Base-by-base conservation (phyloP, 1,139 yeast genomes). In the Arxiozyma slooffiae region DNA sequence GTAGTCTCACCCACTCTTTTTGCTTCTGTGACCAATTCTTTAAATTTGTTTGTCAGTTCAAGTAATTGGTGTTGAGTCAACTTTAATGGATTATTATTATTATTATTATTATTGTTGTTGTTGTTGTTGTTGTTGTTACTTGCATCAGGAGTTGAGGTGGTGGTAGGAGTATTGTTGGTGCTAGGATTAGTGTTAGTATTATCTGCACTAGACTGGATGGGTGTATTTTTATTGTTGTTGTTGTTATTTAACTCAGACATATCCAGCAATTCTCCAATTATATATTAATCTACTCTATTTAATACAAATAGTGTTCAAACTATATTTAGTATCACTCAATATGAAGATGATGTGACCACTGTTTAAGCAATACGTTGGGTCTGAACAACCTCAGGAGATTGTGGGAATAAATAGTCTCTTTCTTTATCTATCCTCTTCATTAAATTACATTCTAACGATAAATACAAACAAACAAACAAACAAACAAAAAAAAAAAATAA, bases 1-100 rank as follows among this genome's bases (percentile, higher is more conserved):
- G 85, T 77, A 47, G 80, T 82, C 14, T 71, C 67, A 7, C 83
- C 83, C 0, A 74, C 70, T 41, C 67, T 64, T 57, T 78, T 78
- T 1, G 89, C 94, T 55, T 78, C 77, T 38, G 78, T 79, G 50
- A 81, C 75, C 60, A 82, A 89, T 45, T 76, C 73, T 54, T 78
- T 81, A 58, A 83, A 80, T 56, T 77, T 78, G 52, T 69, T 71
- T 18, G 84, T 76, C 53, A 87, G 71, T 62, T 80, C 82, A 44
- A 81, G 80, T 46, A 82, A 79, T 58, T 81, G 86, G 39, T 70
- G 46, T 71, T 17, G 80, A 82, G 56, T 76, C 80, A 45, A 38
- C 14, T 38, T 42, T 39, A 37, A 43, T 4, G 77, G 24, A 4
- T 56, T 46, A 34, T 55, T 47, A n/a, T 3, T 9, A 39, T 46